phyloP scores from a whole-genome alignment of 2,329 filamentous ascomycete species.

The Diplodia intermedia region DNA sequence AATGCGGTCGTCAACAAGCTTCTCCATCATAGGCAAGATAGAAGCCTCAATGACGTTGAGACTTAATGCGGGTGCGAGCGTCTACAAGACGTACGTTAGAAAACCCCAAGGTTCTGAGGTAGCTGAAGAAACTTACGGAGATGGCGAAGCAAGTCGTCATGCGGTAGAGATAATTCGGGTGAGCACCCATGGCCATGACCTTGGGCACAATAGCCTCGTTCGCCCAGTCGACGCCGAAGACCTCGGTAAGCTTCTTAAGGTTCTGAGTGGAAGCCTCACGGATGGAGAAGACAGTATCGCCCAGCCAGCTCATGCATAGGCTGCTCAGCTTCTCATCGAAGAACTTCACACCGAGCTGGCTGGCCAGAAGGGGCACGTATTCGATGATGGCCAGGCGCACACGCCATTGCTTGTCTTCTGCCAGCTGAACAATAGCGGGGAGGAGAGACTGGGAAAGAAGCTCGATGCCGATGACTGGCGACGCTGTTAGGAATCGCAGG shows the following conservation, averaged over 20 bases:
- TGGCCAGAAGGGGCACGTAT: slow-evolving; percentile 95
- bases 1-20: slow-evolving; percentile 91
- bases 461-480: slow-evolving; percentile 91
- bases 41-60: slow-evolving; percentile 91
- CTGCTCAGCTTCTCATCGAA: slow-evolving; percentile 97
- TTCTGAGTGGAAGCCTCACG: slow-evolving; percentile 97
- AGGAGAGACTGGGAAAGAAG: slow-evolving; percentile 94
- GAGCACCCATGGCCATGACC: slow-evolving; percentile 97
- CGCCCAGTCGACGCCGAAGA: slow-evolving; percentile 98
- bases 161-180: slow-evolving; percentile 98
- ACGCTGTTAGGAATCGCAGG: slow-evolving; percentile 32
- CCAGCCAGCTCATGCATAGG: slow-evolving; percentile 98
- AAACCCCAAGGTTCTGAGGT: slow-evolving; percentile 14
- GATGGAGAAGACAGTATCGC: slow-evolving; percentile 98
- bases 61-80: slow-evolving; percentile 88
- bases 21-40: slow-evolving; percentile 94
- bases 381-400: slow-evolving; percentile 98
- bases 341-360: slow-evolving; percentile 94
- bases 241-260: slow-evolving; percentile 96
- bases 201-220: slow-evolving; percentile 97
- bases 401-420: slow-evolving; percentile 99
- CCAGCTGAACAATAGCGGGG: slow-evolving; percentile 94
- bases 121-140: slow-evolving; percentile 71
- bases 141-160: slow-evolving; percentile 99
- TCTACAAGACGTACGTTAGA: slow-evolving; percentile 63